Evolutionary conservation across 1,284 basidiomycete species (phyloP).

Genomic region (Pholiota adiposa): DNA sequence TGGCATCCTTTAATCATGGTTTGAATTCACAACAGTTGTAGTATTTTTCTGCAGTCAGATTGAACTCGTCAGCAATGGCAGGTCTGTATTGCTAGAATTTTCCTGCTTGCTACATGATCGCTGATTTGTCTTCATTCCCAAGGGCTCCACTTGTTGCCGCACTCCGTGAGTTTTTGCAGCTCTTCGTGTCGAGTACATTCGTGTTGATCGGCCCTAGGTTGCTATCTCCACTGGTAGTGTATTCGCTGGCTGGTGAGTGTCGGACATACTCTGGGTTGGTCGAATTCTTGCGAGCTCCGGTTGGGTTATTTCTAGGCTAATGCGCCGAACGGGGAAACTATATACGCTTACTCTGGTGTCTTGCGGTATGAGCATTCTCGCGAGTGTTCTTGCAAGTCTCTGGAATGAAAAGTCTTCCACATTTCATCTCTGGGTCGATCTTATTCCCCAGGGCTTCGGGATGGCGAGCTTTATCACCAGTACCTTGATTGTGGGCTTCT

Average conservation of each 20-base stretch:
- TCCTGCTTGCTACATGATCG: background rate
- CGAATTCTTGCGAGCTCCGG: slow-evolving; percentile 14
- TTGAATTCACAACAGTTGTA: slow-evolving; percentile 21
- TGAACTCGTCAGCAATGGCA: slow-evolving; percentile 72
- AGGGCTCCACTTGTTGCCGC: slow-evolving; percentile 85
- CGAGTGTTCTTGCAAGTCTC: slow-evolving; percentile 57
- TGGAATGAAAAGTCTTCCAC: slow-evolving; percentile 69
- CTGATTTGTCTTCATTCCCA: slow-evolving; percentile 8
- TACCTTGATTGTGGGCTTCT: slow-evolving; percentile 67
- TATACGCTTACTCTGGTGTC: slow-evolving; percentile 73
- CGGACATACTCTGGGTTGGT: background rate
- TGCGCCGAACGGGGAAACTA: slow-evolving; percentile 83
- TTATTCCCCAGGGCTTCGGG: slow-evolving; percentile 82
- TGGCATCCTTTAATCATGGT: background rate
- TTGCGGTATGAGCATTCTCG: slow-evolving; percentile 54
- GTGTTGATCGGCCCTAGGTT: slow-evolving; percentile 45
- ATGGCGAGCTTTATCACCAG: slow-evolving; percentile 83
- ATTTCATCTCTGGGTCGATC: slow-evolving; percentile 76
- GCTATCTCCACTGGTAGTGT: slow-evolving; percentile 83
- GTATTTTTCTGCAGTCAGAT: slow-evolving; percentile 88
- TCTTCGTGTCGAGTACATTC: slow-evolving; percentile 20
- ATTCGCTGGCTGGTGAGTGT: slow-evolving; percentile 76
- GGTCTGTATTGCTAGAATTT: slow-evolving; percentile 47
- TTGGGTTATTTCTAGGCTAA: slow-evolving; percentile 56
- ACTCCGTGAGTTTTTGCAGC: slow-evolving; percentile 62